Conservation (phyloP, 179 eudicot genomes). For the Pouteria campechiana region DNA sequence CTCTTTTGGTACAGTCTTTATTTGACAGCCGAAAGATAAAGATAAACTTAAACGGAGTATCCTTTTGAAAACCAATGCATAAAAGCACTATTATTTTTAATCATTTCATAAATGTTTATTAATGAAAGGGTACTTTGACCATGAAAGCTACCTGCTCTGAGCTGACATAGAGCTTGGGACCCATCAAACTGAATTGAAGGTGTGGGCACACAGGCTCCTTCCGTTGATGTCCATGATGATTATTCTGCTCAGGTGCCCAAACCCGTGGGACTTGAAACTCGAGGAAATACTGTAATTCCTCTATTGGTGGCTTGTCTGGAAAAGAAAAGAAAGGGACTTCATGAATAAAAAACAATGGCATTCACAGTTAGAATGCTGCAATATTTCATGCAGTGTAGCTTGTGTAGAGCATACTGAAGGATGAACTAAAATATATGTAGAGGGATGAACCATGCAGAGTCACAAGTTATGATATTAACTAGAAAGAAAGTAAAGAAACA, state of each 20-base stretch:
- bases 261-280: constrained; percentile 85
- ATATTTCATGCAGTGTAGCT: too few species aligned
- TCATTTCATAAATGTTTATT: background rate
- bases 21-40: background rate
- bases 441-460: too few species aligned
- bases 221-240: constrained; percentile 62
- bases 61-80: too few species aligned
- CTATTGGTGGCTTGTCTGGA: constrained; percentile 96
- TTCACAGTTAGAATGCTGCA: too few species aligned
- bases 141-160: constrained; percentile 63
- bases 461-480: too few species aligned
- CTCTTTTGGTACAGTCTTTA: too few species aligned
- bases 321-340: constrained; percentile 7
- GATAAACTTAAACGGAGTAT: too few species aligned
- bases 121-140: background rate
- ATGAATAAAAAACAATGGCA: background rate
- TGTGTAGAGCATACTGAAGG: too few species aligned
- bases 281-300: constrained; percentile 91
- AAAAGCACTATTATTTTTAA: too few species aligned
- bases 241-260: constrained; percentile 96
- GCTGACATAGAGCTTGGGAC: constrained; percentile 92
- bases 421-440: too few species aligned
- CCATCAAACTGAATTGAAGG: constrained; percentile 98
- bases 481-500: too few species aligned
- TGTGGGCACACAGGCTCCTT: constrained; percentile 87